Conservation (phyloP, 108 stramenopile genomes). For the Epithemia pelagica region DNA sequence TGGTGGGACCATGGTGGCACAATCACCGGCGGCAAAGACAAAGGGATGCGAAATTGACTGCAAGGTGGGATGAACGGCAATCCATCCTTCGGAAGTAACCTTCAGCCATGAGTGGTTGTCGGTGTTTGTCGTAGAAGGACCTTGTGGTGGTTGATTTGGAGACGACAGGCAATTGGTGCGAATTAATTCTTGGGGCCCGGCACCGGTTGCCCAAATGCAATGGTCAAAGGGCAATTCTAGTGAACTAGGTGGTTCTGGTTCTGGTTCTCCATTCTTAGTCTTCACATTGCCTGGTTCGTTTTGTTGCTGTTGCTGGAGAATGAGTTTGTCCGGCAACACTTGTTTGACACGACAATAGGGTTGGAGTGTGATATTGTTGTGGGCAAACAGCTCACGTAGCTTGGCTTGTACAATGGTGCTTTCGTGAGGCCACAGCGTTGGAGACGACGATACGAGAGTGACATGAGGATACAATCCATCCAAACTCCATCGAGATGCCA, state of each 20-base stretch:
- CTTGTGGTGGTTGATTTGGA: too few species aligned
- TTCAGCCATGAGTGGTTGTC: constrained; percentile 38
- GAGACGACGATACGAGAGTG: constrained; percentile 54
- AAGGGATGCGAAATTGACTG: constrained; percentile 70
- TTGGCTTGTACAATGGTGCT: constrained; percentile 33
- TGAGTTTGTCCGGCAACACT: constrained; percentile 22
- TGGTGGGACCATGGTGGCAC: constrained; percentile 48
- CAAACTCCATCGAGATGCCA: constrained; percentile 54
- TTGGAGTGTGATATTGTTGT: constrained; percentile 43
- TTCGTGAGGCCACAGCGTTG: constrained; percentile 46
- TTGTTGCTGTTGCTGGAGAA: too few species aligned
- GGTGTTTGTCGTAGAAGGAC: too few species aligned
- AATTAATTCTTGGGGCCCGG: constrained; percentile 52
- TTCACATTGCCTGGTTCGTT: too few species aligned
- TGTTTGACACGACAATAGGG: constrained; percentile 38
- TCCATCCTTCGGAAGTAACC: constrained; percentile 60
- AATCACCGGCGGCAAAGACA: constrained; percentile 86
- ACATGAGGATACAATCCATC: constrained; percentile 30
- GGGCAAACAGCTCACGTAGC: constrained; percentile 31
- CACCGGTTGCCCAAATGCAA: constrained; percentile 82
- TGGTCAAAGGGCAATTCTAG: constrained; percentile 51
- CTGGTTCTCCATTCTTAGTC: too few species aligned
- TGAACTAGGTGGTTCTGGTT: too few species aligned
- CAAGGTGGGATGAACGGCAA: constrained; percentile 54
- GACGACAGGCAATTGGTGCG: too few species aligned